Conservation (phyloP, 1,284 basidiomycete genomes). For the Fomitopsis betulina region DNA sequence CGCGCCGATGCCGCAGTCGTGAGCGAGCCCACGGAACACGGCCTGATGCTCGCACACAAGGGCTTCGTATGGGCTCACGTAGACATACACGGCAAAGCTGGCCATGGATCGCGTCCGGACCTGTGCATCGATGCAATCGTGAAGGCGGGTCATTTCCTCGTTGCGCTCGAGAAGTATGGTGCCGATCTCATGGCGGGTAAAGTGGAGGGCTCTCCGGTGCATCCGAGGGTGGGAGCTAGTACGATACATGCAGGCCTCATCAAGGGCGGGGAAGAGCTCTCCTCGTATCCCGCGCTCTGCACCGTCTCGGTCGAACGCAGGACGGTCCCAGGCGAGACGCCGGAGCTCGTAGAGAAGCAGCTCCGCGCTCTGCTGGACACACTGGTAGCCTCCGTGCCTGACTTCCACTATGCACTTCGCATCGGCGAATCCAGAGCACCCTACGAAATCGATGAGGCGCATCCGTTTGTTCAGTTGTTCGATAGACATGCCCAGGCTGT, state of each 20-base stretch:
- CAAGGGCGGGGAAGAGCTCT: conserved; percentile 9
- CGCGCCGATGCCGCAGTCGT: conserved; percentile 8
- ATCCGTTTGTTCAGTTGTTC: conserved; percentile 5
- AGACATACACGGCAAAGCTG: conserved; percentile 7
- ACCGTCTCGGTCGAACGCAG: conserved; percentile 7
- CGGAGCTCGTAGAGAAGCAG: conserved; percentile 2
- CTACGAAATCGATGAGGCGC: not conserved
- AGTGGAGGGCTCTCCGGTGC: not conserved
- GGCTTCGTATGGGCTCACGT: conserved; percentile 10
- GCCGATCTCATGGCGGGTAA: not conserved
- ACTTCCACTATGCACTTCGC: conserved; percentile 5
- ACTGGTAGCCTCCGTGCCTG: not conserved
- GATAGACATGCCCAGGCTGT: not conserved
- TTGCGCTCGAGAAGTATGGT: conserved; percentile 7
- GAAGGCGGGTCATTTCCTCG: conserved; percentile 11
- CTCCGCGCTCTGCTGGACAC: conserved; percentile 3
- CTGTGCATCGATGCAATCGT: conserved; percentile 7
- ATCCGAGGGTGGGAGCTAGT: conserved; percentile 2
- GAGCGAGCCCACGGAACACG: conserved; percentile 8
- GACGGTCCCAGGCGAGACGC: conserved; percentile 9
- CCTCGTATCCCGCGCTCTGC: conserved; percentile 9
- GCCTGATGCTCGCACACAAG: conserved; percentile 9
- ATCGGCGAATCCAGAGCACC: conserved; percentile 5
- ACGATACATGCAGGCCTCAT: conserved; percentile 7
- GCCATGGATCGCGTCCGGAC: conserved; percentile 9